A percentile compares a stretch with the other conserved stretches of the same genome.
phyloP scores from a whole-genome alignment of 2,329 filamentous ascomycete genomes.

The Aspergillus texensis region DNA sequence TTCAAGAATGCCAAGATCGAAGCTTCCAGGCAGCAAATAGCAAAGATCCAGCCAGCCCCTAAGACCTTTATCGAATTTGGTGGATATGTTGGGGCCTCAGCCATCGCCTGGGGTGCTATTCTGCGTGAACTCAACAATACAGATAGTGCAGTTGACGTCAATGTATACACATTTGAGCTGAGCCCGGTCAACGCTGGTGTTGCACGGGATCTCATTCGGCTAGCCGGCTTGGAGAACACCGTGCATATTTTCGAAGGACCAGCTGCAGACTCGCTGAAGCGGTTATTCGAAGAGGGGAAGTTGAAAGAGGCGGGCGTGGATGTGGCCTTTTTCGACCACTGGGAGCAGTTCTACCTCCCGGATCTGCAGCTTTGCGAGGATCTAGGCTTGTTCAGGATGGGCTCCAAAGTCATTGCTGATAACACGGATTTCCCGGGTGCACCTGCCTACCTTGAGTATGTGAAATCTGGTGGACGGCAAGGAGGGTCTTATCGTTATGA shows the following conservation, averaged over 20 bases:
- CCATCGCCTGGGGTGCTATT: constrained; percentile 34
- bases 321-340: constrained; percentile 43
- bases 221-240: constrained; percentile 37
- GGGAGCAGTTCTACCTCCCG: constrained; percentile 39
- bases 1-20: constrained; percentile 33
- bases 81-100: constrained; percentile 41
- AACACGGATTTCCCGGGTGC: constrained; percentile 46
- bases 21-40: constrained; percentile 24
- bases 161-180: constrained; percentile 42
- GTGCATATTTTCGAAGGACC: constrained; percentile 39
- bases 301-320: constrained; percentile 32
- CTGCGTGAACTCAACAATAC: constrained; percentile 28
- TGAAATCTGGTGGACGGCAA: constrained; percentile 29
- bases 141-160: constrained; percentile 13
- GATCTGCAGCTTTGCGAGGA: constrained; percentile 41
- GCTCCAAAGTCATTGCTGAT: constrained; percentile 40
- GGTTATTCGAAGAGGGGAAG: constrained; percentile 29
- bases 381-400: constrained; percentile 33
- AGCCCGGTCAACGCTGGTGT: constrained; percentile 34
- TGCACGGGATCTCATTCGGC: constrained; percentile 34
- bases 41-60: constrained; percentile 28
- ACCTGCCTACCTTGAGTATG: constrained; percentile 46
- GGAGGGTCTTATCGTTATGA: constrained; percentile 27
- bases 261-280: constrained; percentile 32
- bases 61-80: constrained; percentile 40